phyloP scores from a whole-genome alignment of 768 basidiomycete genomes.

The Leccinum disarticulatum region DNA sequence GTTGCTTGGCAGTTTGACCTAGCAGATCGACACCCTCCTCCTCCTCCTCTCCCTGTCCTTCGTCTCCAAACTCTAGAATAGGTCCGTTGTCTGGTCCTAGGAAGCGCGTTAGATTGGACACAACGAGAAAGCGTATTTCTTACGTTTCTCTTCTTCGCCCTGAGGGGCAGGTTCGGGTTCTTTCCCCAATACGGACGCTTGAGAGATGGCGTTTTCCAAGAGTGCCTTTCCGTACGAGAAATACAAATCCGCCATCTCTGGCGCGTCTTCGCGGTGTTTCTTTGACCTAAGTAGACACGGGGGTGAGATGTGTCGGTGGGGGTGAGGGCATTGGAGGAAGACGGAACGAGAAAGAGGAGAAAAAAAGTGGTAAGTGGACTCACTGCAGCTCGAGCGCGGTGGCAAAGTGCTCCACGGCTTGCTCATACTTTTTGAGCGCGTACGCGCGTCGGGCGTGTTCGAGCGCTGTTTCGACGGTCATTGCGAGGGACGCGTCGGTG shows the following conservation, averaged over 20 bases:
- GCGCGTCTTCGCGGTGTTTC: conserved; percentile 75
- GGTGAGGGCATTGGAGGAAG: too few relatives aligned
- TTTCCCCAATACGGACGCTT: conserved; percentile 86
- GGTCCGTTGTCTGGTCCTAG: conserved; percentile 48
- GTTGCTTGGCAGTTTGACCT: conserved; percentile 53
- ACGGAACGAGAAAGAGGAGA: too few relatives aligned
- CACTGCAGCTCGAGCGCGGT: conserved; percentile 82
- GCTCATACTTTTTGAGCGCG: conserved; percentile 82
- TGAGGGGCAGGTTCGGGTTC: conserved; percentile 54
- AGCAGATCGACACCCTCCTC: conserved; percentile 65
- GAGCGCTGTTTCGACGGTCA: conserved; percentile 54
- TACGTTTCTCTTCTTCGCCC: conserved; percentile 44
- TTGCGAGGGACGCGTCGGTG: conserved; percentile 29
- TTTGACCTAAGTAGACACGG: conserved; percentile 52
- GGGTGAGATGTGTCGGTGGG: neutral
- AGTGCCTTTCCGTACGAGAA: conserved; percentile 92
- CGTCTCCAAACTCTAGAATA: conserved; percentile 81
- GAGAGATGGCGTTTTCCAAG: conserved; percentile 86
- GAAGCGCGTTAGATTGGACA: neutral
- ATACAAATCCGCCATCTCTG: conserved; percentile 84
- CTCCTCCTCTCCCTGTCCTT: conserved; percentile 59
- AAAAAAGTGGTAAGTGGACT: conserved; percentile 36
- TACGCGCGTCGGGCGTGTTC: conserved; percentile 87
- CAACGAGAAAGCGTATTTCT: neutral
- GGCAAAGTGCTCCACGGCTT: conserved; percentile 82